These are phyloP conservation scores for Penicillium coffeae DNA, from an alignment of 495 filamentous ascomycete species.

Conservation along the genomic window DNA sequence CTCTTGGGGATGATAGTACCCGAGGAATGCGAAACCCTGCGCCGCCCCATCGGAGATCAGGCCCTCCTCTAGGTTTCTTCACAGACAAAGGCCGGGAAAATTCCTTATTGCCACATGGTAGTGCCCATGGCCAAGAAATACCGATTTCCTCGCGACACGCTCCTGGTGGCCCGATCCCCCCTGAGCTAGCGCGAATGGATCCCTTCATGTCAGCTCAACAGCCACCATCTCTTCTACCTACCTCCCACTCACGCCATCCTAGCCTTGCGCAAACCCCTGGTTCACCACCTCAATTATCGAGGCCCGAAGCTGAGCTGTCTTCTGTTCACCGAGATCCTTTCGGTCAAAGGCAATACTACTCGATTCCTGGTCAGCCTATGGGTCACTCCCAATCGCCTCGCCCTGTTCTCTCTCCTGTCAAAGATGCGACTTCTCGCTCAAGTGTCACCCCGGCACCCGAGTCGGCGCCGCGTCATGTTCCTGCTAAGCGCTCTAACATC, in stretches of 20 bases:
- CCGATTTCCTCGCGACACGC: slow-evolving; percentile 30
- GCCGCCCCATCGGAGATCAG: slow-evolving; percentile 27
- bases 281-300: slow-evolving; percentile 32
- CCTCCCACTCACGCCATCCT: slow-evolving; percentile 40
- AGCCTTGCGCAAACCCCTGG: slow-evolving; percentile 37
- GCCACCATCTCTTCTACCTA: slow-evolving; percentile 23
- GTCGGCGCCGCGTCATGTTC: slow-evolving; percentile 40
- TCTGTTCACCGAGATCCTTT: slow-evolving; percentile 39
- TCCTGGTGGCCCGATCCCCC: slow-evolving; percentile 15
- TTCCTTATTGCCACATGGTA: slow-evolving; percentile 26
- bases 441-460: slow-evolving; percentile 38
- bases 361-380: slow-evolving; percentile 21
- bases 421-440: slow-evolving; percentile 32
- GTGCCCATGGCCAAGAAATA: slow-evolving; percentile 29
- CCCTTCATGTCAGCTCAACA: slow-evolving; percentile 32
- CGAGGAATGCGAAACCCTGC: slow-evolving; percentile 29
- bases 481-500: slow-evolving; percentile 56
- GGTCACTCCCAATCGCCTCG: slow-evolving; percentile 30
- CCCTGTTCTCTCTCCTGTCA: slow-evolving; percentile 38
- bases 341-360: slow-evolving; percentile 30
- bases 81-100: slow-evolving; percentile 43
- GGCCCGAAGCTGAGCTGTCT: slow-evolving; percentile 35
- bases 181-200: slow-evolving; percentile 39
- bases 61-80: slow-evolving; percentile 44
- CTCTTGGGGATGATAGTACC: slow-evolving; percentile 30